Evolutionary conservation across 495 filamentous ascomycete genomes (phyloP).

Genomic region (Hyaloscypha finlandica): DNA sequence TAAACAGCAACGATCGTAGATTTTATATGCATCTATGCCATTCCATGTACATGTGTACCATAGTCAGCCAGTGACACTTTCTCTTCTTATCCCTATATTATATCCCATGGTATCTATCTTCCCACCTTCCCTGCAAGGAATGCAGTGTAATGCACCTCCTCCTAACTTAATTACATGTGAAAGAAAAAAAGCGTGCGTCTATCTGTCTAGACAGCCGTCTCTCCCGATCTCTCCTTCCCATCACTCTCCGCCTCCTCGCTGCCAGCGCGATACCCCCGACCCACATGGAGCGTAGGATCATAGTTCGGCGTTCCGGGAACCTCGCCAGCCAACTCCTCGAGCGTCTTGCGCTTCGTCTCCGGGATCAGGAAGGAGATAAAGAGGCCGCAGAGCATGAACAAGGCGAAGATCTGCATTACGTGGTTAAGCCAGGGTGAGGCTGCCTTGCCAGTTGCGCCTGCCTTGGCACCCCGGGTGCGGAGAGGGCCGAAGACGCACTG

Average conservation of each 20-base stretch:
- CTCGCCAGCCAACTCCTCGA: conserved; percentile 32
- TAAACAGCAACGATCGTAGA: too few relatives aligned
- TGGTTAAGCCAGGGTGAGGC: conserved; percentile 72
- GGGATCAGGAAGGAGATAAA: conserved; percentile 68
- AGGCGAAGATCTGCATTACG: conserved; percentile 76
- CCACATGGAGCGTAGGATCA: conserved; percentile 4
- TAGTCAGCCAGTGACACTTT: too few relatives aligned
- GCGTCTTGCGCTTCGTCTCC: conserved; percentile 66
- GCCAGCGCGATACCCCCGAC: neutral
- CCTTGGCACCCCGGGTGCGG: conserved; percentile 40
- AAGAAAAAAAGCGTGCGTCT: too few relatives aligned
- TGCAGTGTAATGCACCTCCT: too few relatives aligned
- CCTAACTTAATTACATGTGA: too few relatives aligned
- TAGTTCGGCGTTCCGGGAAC: conserved; percentile 15
- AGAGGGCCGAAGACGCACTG: conserved; percentile 55
- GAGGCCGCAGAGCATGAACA: conserved; percentile 76
- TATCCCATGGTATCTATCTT: too few relatives aligned
- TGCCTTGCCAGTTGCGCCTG: conserved; percentile 54
- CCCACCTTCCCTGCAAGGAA: too few relatives aligned
- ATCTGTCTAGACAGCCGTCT: neutral
- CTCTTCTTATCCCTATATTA: too few relatives aligned
- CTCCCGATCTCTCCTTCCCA: too few relatives aligned
- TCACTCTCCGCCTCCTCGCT: neutral
- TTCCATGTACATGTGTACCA: too few relatives aligned
- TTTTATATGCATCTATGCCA: too few relatives aligned